Evolutionary conservation across 106 monocot species (phyloP).

Genomic region (Posidonia australis): DNA sequence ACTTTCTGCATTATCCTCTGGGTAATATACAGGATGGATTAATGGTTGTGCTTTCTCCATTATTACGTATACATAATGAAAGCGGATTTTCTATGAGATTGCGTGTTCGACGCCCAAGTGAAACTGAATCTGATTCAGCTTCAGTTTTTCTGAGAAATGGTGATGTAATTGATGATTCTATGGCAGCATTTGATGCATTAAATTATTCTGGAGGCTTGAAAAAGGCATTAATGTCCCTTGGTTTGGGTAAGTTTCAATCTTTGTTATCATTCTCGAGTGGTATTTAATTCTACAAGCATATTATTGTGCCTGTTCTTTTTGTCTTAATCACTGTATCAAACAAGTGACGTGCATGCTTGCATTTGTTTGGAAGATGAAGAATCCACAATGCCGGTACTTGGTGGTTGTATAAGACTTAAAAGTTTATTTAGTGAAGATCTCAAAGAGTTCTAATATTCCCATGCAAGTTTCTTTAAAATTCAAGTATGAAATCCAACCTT

Average conservation of each 20-base stretch:
- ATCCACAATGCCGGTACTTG: too few species aligned
- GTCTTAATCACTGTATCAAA: too few species aligned
- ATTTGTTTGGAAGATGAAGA: too few species aligned
- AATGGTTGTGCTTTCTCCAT: slow-evolving; percentile 51
- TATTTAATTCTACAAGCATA: background rate
- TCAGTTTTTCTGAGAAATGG: slow-evolving; percentile 42
- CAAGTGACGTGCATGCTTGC: too few species aligned
- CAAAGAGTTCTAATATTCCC: too few species aligned
- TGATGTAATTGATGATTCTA: slow-evolving; percentile 69
- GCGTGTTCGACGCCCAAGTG: slow-evolving; percentile 38
- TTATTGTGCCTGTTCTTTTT: too few species aligned
- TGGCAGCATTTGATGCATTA: slow-evolving; percentile 55
- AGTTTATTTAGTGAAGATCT: too few species aligned
- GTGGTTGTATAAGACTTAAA: too few species aligned
- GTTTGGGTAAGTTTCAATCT: slow-evolving; percentile 33
- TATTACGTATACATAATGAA: slow-evolving; percentile 64
- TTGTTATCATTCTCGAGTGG: background rate
- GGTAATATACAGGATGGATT: slow-evolving; percentile 49
- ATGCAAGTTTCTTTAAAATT: too few species aligned
- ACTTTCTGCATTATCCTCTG: background rate
- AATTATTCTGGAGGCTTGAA: slow-evolving; percentile 47
- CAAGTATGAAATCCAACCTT: too few species aligned
- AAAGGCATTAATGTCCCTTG: slow-evolving; percentile 57
- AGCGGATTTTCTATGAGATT: slow-evolving; percentile 60
- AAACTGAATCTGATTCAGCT: slow-evolving; percentile 37